Percentiles rank a stretch among this genome's conserved stretches.
Evolutionary conservation across 257 asterid genomes (phyloP).

Genomic region (Ocimum tenuiflorum): DNA sequence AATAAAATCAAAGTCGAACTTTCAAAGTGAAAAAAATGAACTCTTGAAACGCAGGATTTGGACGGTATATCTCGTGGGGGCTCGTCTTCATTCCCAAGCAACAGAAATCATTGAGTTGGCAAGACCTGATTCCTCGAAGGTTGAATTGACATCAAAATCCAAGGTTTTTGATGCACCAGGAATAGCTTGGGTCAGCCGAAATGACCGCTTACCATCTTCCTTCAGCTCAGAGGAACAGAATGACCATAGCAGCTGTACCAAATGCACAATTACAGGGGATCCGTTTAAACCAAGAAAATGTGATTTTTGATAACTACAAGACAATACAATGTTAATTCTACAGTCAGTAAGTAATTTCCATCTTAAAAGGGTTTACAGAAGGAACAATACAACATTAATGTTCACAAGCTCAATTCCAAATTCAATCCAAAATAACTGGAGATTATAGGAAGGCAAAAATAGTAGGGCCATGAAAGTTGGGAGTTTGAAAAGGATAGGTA

Average conservation of each 20-base stretch:
- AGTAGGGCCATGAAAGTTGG: background rate
- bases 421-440: background rate
- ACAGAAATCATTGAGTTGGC: slow-evolving; percentile 81
- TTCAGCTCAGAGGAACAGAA: slow-evolving; percentile 65
- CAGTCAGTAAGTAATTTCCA: too few relatives aligned
- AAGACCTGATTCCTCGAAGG: slow-evolving; percentile 67
- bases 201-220: slow-evolving; percentile 48
- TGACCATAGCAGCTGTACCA: slow-evolving; percentile 73
- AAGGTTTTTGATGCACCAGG: slow-evolving; percentile 57
- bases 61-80: background rate
- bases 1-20: slow-evolving; percentile 2
- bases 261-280: background rate
- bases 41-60: slow-evolving; percentile 13
- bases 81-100: slow-evolving; percentile 53
- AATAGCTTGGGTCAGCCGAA: slow-evolving; percentile 67
- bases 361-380: too few relatives aligned
- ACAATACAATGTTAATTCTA: too few relatives aligned
- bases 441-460: background rate
- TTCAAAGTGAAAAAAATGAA: background rate
- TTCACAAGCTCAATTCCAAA: background rate
- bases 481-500: background rate
- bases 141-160: slow-evolving; percentile 39
- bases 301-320: too few relatives aligned
- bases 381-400: too few relatives aligned
- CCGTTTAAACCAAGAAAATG: background rate